These are phyloP conservation scores for Populus trichocarpa DNA, from an alignment of 441 rosid genomes.

Conservation along the genomic window DNA sequence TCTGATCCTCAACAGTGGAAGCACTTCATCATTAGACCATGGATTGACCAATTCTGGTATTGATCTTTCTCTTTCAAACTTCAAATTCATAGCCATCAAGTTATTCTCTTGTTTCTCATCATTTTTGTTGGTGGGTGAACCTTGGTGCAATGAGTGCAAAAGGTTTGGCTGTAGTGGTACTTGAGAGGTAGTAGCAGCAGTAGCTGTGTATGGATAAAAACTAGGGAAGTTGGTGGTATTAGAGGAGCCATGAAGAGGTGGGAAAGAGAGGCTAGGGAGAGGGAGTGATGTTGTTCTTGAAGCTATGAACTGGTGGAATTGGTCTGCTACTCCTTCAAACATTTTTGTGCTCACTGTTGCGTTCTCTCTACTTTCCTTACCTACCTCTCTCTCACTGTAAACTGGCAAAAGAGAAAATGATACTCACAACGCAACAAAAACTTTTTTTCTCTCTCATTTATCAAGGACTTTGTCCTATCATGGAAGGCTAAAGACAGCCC, in stretches of 20 bases:
- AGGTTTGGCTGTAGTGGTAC: conserved; percentile 28
- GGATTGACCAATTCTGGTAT: conserved; percentile 25
- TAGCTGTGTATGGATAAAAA: conserved; percentile 26
- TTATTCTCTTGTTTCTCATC: conserved; percentile 24
- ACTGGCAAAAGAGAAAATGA: conserved; percentile 8
- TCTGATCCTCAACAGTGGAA: conserved; percentile 76
- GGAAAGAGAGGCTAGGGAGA: conserved; percentile 30
- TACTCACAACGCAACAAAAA: conserved; percentile 21
- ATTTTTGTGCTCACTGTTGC: conserved; percentile 19
- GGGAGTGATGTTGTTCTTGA: conserved; percentile 41
- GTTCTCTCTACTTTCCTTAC: conserved; percentile 21
- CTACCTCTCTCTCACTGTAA: conserved; percentile 29
- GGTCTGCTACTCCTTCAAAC: conserved; percentile 88
- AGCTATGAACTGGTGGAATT: conserved; percentile 72
- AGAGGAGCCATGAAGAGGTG: conserved; percentile 12
- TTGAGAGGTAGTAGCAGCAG: conserved; percentile 4
- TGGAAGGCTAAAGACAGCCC: conserved; percentile 30
- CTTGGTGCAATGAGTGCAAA: conserved; percentile 46
- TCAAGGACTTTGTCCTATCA: conserved; percentile 55
- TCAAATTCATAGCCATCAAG: conserved; percentile 31
- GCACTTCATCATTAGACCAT: conserved; percentile 80
- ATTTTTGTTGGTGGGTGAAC: conserved; percentile 17
- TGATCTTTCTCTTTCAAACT: conserved; percentile 33
- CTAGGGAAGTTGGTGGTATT: conserved; percentile 13
- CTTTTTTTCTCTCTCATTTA: conserved; percentile 36